phyloP scores from a whole-genome alignment of 2,329 filamentous ascomycete genomes.

The Hypoxylon sp. region DNA sequence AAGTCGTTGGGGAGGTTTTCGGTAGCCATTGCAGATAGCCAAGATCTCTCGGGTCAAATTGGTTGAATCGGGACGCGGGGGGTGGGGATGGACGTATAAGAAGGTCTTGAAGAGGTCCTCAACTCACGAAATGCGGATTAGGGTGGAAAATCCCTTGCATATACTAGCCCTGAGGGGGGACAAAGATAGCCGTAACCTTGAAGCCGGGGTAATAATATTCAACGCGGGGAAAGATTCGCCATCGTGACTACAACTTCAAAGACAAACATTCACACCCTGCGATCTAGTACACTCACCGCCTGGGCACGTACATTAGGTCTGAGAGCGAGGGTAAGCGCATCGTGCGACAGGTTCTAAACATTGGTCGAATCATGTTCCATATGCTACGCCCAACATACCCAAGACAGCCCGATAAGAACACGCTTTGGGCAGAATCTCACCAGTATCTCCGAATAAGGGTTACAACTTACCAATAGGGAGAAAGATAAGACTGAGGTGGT shows the following conservation, averaged over 20 bases:
- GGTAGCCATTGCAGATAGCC: slow-evolving; percentile 36
- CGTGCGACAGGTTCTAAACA: slow-evolving; percentile 20
- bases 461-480: too few relatives aligned
- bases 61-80: slow-evolving; percentile 5
- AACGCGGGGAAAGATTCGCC: slow-evolving; percentile 32
- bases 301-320: too few relatives aligned
- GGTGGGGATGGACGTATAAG: slow-evolving; percentile 11
- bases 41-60: slow-evolving; percentile 5
- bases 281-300: slow-evolving; percentile 25
- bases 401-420: slow-evolving; percentile 6
- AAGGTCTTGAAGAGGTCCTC: slow-evolving; percentile 8
- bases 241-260: slow-evolving; percentile 29
- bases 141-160: slow-evolving; percentile 21
- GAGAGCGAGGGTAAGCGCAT: too few relatives aligned
- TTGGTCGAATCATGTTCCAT: slow-evolving; percentile 15
- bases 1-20: slow-evolving; percentile 33
- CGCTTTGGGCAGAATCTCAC: background rate
- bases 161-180: slow-evolving; percentile 14
- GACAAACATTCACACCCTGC: background rate
- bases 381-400: background rate
- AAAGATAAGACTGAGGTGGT: slow-evolving; percentile 12
- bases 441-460: slow-evolving; percentile 18
- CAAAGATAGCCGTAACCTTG: slow-evolving; percentile 17
- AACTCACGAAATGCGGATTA: slow-evolving; percentile 11
- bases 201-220: slow-evolving; percentile 4